Percentiles rank a stretch among this genome's conserved stretches.
Conservation (phyloP, 768 basidiomycete species). For the Rubroboletus satanas region DNA sequence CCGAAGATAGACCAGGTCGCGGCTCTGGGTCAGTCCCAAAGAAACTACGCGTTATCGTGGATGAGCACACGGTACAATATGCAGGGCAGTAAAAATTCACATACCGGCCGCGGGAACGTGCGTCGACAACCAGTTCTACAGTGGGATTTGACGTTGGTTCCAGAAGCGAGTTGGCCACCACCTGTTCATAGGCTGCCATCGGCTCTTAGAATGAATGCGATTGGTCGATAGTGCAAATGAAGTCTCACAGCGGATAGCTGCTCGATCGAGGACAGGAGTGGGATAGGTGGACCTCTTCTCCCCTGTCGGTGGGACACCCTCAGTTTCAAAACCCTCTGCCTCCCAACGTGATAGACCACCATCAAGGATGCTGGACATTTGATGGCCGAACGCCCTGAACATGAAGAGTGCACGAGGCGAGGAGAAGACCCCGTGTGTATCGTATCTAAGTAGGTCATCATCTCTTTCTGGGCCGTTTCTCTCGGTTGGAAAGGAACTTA, state of each 20-base stretch:
- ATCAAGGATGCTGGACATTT: slow-evolving; percentile 80
- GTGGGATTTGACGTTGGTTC: slow-evolving; percentile 40
- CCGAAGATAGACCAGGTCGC: slow-evolving; percentile 79
- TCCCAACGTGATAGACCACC: slow-evolving; percentile 90
- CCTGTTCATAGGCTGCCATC: slow-evolving; percentile 69
- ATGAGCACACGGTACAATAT: slow-evolving; percentile 3
- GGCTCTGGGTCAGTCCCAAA: slow-evolving; percentile 84
- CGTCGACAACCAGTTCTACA: slow-evolving; percentile 80
- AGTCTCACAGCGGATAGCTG: slow-evolving; percentile 42
- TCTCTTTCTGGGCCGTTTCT: slow-evolving; percentile 5
- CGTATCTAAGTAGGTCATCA: slow-evolving; percentile 61
- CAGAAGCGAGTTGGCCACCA: slow-evolving; percentile 64
- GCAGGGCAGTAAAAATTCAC: slow-evolving; percentile 14
- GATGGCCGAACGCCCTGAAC: slow-evolving; percentile 89
- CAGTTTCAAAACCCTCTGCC: slow-evolving; percentile 57
- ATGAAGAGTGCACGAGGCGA: slow-evolving; percentile 91
- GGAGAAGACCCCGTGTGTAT: slow-evolving; percentile 86
- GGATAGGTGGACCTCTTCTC: slow-evolving; percentile 42
- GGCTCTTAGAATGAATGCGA: slow-evolving; percentile 16
- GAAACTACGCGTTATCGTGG: slow-evolving; percentile 48
- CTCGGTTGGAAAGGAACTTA: slow-evolving; percentile 32
- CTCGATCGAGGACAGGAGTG: slow-evolving; percentile 47
- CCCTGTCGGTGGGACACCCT: slow-evolving; percentile 29
- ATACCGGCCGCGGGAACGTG: slow-evolving; percentile 78
- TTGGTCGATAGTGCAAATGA: slow-evolving; percentile 33